Conservation (phyloP, 139 green algal species). For the Trebouxia sp. region DNA sequence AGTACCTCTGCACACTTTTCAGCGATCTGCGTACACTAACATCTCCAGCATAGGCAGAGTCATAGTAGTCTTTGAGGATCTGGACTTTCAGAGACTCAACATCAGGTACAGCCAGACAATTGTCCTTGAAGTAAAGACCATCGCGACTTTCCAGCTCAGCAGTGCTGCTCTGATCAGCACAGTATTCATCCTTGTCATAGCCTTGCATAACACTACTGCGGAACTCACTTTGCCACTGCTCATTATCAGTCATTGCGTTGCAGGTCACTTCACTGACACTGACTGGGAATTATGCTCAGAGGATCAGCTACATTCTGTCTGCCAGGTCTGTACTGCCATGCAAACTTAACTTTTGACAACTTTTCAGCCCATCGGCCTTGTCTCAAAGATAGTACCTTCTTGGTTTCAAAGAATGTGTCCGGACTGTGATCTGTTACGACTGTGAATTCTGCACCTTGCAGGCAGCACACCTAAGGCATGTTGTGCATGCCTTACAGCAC, state of each 20-base stretch:
- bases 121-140: no score
- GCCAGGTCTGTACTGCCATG: neutral
- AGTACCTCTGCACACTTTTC: neutral
- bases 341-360: neutral
- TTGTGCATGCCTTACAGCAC: no score
- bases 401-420: neutral
- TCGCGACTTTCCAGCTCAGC: no score
- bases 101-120: slow-evolving; percentile 15
- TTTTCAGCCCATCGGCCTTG: neutral
- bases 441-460: no score
- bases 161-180: no score
- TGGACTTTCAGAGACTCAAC: neutral
- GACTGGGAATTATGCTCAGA: no score
- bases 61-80: slow-evolving; percentile 13
- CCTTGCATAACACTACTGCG: no score
- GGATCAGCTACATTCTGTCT: neutral
- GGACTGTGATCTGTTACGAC: neutral
- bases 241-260: no score
- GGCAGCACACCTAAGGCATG: neutral
- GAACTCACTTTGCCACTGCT: no score
- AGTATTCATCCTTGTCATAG: no score
- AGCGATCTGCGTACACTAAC: neutral
- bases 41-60: slow-evolving; percentile 19
- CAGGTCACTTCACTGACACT: no score
- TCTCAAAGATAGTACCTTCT: neutral